Percentiles rank a stretch among this genome's conserved stretches.
phyloP scores from a whole-genome alignment of 768 basidiomycete species.

The Pleurotus tuber-regium region DNA sequence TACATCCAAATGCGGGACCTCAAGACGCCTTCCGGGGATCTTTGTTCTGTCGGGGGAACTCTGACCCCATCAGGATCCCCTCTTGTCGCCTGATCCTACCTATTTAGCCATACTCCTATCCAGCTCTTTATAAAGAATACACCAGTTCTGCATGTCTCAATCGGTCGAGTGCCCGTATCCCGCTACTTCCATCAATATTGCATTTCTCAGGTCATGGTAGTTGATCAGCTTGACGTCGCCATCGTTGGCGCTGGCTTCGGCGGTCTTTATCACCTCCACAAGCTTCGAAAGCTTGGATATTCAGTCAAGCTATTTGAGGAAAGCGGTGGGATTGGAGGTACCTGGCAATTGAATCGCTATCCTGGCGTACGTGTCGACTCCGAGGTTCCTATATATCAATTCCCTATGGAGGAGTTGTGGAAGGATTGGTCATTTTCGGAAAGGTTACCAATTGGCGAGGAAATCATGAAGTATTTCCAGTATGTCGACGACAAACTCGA shows the following conservation, averaged over 20 bases:
- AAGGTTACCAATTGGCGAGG: background rate
- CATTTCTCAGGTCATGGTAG: too few species aligned
- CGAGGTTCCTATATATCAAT: background rate
- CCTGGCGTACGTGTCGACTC: slow-evolving; percentile 9
- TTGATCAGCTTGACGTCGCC: slow-evolving; percentile 6
- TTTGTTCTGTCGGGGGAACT: too few species aligned
- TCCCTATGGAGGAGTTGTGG: slow-evolving; percentile 8
- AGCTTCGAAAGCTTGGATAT: background rate
- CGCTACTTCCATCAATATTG: too few species aligned
- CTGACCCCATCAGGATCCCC: too few species aligned
- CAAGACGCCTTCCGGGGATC: too few species aligned
- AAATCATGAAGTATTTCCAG: slow-evolving; percentile 19
- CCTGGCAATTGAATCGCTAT: slow-evolving; percentile 8
- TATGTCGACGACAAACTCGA: slow-evolving; percentile 23
- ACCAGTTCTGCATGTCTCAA: too few species aligned
- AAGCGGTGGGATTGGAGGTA: slow-evolving; percentile 17
- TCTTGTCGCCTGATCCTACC: too few species aligned
- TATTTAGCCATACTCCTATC: too few species aligned
- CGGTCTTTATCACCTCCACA: background rate
- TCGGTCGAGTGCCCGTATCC: too few species aligned
- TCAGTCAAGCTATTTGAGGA: background rate
- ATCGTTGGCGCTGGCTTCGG: slow-evolving; percentile 7
- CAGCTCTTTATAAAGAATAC: too few species aligned
- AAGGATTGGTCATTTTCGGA: background rate
- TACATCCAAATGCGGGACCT: too few species aligned